Evolutionary conservation across 306 rosid genomes (phyloP), one percentile per base, ranked within the genome.

Genomic region (Geum urbanum): DNA sequence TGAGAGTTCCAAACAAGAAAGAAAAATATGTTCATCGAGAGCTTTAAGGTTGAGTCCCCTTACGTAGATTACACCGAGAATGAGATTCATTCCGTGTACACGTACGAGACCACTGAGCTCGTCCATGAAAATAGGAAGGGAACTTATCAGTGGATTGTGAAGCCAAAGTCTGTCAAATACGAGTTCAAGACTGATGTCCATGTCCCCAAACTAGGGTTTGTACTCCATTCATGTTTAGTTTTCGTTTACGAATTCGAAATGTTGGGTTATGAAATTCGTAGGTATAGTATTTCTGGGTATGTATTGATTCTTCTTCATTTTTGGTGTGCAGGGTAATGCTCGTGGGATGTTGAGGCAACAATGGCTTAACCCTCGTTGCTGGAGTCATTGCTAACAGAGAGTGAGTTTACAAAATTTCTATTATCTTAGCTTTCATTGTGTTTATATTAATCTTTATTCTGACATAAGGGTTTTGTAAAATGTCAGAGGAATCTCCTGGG

Each of bases 271-370:
- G 7, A 47, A 14, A 35, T 24, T 7, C 20, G 50, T 19, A 11
- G 56, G 44, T 9, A 7, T 24, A 45, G 1, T 37, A 19, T 49
- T 63, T 41, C 69, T 70, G 40, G 9, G 19, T 77, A 32, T 4
- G 47, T 48, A 0, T 62, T 22, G 4, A 64, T 43, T 13, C 63
- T 52, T 19, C 71, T 16, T 58, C 50, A 43, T 39, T 54, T 41
- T 20, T 60, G 47, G 22, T 37, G 39, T 50, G 22, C 58, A 94
- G 98, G 84, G 97, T 90, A 66, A 84, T 94, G 97, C 98, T 94
- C 63, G 98, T 94, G 44, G 98, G 98, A 1, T 94, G 99, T 97
- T 97, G 97, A 41, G 99, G 99, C 70, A 94, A 94, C 83, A 94
- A 94, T 39, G 99, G 99, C 45, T 81, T 87, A 4, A 84, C 91